Conservation (phyloP, 495 filamentous ascomycete species). For the Penicillium lividum region DNA sequence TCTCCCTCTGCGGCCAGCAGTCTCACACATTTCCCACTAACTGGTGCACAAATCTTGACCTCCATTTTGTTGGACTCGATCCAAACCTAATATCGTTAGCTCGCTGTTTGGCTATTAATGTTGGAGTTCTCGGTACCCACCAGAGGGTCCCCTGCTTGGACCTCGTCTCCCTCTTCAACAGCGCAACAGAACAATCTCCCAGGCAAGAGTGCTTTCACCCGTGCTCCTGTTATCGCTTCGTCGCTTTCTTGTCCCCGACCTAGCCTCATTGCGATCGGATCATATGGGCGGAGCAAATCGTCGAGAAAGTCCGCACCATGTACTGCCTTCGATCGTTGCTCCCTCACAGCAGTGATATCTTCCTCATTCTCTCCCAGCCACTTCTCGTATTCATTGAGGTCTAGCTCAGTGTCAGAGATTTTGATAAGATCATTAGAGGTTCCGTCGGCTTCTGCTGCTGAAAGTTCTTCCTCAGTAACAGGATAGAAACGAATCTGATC, state of each 20-base stretch:
- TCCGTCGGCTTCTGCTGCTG: slow-evolving; percentile 3
- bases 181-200: slow-evolving; percentile 7
- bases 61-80: slow-evolving; percentile 14
- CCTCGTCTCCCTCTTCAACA: slow-evolving; percentile 6
- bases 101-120: neutral
- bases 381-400: slow-evolving; percentile 9
- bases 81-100: slow-evolving; percentile 4
- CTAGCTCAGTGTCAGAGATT: slow-evolving; percentile 6
- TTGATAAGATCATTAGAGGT: slow-evolving; percentile 8
- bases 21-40: slow-evolving; percentile 12
- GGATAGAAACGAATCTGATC: slow-evolving; percentile 13
- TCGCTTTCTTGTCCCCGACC: neutral
- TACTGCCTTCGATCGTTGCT: slow-evolving; percentile 2
- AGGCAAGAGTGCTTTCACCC: slow-evolving; percentile 10
- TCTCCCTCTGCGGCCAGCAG: slow-evolving; percentile 4
- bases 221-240: slow-evolving; percentile 3
- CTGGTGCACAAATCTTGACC: slow-evolving; percentile 8
- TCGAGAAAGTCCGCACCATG: slow-evolving; percentile 6
- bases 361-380: slow-evolving; percentile 6
- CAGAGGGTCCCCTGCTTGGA: slow-evolving; percentile 6
- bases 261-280: slow-evolving; percentile 10
- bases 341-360: slow-evolving; percentile 3
- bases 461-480: slow-evolving; percentile 10
- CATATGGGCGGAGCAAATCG: slow-evolving; percentile 13
- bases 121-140: neutral